These are phyloP conservation scores for Fusarium agapanthi DNA, from an alignment of 2,329 filamentous ascomycete species.

Conservation along the genomic window DNA sequence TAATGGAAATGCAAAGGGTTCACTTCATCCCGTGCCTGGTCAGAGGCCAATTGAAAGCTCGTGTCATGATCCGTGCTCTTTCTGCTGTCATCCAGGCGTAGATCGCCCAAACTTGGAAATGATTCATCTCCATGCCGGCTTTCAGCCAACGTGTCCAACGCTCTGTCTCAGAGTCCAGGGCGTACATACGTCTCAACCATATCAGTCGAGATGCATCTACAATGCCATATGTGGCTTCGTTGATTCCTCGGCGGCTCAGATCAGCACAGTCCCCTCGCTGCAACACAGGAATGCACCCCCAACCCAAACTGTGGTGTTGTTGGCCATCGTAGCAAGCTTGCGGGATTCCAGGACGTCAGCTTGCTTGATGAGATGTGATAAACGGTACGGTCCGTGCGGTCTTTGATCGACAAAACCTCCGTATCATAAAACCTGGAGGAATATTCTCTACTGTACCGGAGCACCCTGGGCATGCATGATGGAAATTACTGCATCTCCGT, in stretches of 20 bases:
- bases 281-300: constrained; percentile 26
- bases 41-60: constrained; percentile 16
- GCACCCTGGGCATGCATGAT: not conserved
- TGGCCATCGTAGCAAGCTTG: constrained; percentile 16
- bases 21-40: not conserved
- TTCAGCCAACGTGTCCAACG: constrained; percentile 10
- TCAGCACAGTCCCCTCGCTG: not conserved
- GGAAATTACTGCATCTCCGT: not conserved
- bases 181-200: not conserved
- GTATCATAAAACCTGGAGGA: constrained; percentile 6
- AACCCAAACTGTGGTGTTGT: constrained; percentile 21
- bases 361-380: constrained; percentile 9
- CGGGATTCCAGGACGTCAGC: constrained; percentile 23
- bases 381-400: constrained; percentile 37
- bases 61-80: not conserved
- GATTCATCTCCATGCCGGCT: constrained; percentile 18
- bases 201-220: constrained; percentile 25
- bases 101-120: not conserved
- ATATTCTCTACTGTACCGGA: not conserved
- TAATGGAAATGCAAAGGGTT: not conserved
- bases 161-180: not conserved
- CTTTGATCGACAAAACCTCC: constrained; percentile 22
- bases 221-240: constrained; percentile 19
- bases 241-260: constrained; percentile 1
- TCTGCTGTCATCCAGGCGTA: not conserved